Evolutionary conservation across 2,329 filamentous ascomycete genomes (phyloP).

Genomic region (Hymenoscyphus fructigenus): DNA sequence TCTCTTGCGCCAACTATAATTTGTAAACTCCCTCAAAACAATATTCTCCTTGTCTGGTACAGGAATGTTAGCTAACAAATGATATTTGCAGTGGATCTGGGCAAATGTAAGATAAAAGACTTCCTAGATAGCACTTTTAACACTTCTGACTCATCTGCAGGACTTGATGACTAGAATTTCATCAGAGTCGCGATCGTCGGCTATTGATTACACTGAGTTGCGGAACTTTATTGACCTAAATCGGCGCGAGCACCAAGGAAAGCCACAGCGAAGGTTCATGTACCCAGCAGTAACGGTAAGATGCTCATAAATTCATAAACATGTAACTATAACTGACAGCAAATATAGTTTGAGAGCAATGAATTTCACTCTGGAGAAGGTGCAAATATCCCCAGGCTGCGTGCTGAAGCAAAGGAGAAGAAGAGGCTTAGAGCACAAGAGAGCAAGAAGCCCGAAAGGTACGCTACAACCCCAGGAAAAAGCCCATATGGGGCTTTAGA

Average conservation of each 20-base stretch:
- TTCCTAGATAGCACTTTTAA: background rate
- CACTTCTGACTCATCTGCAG: background rate
- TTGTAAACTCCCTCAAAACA: no score
- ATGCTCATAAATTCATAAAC: background rate
- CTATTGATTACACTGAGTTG: background rate
- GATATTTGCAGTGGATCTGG: background rate
- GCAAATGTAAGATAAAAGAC: background rate
- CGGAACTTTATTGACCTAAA: conserved; percentile 3
- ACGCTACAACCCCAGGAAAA: background rate
- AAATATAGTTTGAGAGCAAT: background rate
- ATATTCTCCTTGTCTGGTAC: no score
- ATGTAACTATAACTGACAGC: background rate
- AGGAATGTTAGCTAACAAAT: background rate
- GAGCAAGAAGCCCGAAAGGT: background rate
- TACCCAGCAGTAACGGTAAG: conserved; percentile 5
- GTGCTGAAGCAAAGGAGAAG: background rate
- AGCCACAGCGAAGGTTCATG: background rate
- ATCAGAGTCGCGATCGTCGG: background rate
- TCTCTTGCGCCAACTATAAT: no score
- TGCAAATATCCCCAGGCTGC: conserved; percentile 4
- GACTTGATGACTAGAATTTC: conserved; percentile 7
- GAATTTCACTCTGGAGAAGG: background rate
- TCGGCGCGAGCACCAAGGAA: background rate
- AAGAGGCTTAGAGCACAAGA: background rate
- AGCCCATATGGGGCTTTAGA: background rate